These are phyloP conservation scores for Ampelomyces quisqualis DNA, from an alignment of 2,329 filamentous ascomycete genomes.

Conservation along the genomic window DNA sequence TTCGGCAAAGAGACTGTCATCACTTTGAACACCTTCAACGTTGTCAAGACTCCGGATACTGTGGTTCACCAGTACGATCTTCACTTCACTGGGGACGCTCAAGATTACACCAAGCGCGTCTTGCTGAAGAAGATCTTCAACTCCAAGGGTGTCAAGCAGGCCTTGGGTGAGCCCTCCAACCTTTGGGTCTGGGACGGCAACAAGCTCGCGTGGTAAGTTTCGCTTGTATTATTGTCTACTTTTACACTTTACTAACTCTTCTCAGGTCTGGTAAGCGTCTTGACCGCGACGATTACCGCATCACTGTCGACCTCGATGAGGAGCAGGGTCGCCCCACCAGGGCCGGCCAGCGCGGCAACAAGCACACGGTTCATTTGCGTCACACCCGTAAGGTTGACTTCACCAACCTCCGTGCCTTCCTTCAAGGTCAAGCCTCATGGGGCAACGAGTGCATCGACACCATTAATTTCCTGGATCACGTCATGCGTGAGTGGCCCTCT, in stretches of 20 bases:
- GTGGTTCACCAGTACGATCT: slow-evolving; percentile 84
- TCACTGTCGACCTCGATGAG: slow-evolving; percentile 71
- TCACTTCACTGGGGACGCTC: slow-evolving; percentile 59
- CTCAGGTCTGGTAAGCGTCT: slow-evolving; percentile 31
- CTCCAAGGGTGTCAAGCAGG: slow-evolving; percentile 59
- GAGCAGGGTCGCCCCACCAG: slow-evolving; percentile 50
- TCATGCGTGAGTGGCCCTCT: slow-evolving; percentile 77
- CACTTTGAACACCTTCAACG: slow-evolving; percentile 72
- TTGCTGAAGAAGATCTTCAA: slow-evolving; percentile 77
- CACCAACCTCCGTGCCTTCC: slow-evolving; percentile 66
- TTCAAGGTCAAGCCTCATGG: slow-evolving; percentile 52
- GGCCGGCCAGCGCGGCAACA: slow-evolving; percentile 43
- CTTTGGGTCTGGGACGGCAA: slow-evolving; percentile 79
- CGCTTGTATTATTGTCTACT: not conserved
- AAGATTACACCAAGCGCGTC: slow-evolving; percentile 58
- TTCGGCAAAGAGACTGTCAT: slow-evolving; percentile 46
- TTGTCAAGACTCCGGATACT: slow-evolving; percentile 59
- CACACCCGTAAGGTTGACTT: slow-evolving; percentile 70
- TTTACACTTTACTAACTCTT: slow-evolving; percentile 10
- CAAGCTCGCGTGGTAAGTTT: slow-evolving; percentile 76
- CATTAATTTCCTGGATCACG: slow-evolving; percentile 88
- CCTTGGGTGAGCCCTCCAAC: slow-evolving; percentile 48
- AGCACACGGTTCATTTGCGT: slow-evolving; percentile 63
- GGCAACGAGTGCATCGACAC: slow-evolving; percentile 68
- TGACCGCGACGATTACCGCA: slow-evolving; percentile 32